Conservation (phyloP, 805 yeast genomes). For the Cyberlindnera xishuangbannaensis region DNA sequence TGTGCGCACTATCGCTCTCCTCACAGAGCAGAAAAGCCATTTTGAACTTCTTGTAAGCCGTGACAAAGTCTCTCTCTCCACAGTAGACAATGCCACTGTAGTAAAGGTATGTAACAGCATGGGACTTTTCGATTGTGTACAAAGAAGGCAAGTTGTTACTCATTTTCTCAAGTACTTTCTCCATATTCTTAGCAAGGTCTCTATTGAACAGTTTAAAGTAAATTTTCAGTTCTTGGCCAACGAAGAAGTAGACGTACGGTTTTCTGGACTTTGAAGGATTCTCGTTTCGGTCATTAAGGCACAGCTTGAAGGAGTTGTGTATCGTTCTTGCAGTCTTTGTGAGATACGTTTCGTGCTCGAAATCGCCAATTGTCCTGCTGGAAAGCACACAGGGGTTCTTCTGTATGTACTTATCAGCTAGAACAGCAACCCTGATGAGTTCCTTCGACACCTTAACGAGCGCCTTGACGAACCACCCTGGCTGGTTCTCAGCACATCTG, state of each 20-base stretch:
- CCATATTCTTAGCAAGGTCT: conserved; percentile 69
- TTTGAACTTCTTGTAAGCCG: conserved; percentile 46
- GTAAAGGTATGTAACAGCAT: conserved; percentile 58
- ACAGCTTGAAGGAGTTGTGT: conserved; percentile 68
- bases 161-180: conserved; percentile 59
- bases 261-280: conserved; percentile 44
- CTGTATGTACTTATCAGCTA: conserved; percentile 20
- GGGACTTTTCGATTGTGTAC: conserved; percentile 38
- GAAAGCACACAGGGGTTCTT: conserved; percentile 12
- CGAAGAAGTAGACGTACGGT: conserved; percentile 62
- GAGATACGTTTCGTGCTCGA: conserved; percentile 29
- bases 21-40: conserved; percentile 34
- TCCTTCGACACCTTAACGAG: conserved; percentile 36
- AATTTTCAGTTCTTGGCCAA: conserved; percentile 61
- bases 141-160: conserved; percentile 47
- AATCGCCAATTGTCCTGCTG: conserved; percentile 15
- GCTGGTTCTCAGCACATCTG: conserved; percentile 47
- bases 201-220: conserved; percentile 62
- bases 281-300: conserved; percentile 73
- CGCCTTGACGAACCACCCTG: conserved; percentile 46
- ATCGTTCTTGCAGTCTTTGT: conserved; percentile 59
- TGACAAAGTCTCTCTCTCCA: conserved; percentile 53
- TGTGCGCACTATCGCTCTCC: conserved; percentile 17
- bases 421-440: conserved; percentile 25
- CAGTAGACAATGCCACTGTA: conserved; percentile 63